Conservation (phyloP, 352 stramenopile genomes). For the Phytophthora palmivora region DNA sequence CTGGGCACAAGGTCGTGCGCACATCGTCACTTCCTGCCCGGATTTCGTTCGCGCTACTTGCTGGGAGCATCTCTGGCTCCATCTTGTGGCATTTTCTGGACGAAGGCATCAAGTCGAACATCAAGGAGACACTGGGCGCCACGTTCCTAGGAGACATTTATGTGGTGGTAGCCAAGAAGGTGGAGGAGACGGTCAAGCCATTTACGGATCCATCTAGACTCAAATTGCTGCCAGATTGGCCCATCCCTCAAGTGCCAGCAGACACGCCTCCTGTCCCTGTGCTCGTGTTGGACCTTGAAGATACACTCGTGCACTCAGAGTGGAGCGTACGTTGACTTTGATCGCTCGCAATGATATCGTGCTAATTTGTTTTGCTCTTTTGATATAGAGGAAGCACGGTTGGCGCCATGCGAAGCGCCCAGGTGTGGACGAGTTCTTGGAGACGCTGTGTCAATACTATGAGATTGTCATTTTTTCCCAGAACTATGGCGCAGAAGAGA, state of each 20-base stretch:
- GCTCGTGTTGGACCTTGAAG: slow-evolving; percentile 87
- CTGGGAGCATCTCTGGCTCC: slow-evolving; percentile 66
- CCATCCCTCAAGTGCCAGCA: slow-evolving; percentile 79
- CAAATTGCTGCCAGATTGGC: slow-evolving; percentile 89
- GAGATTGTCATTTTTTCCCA: slow-evolving; percentile 91
- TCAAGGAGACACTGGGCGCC: slow-evolving; percentile 52
- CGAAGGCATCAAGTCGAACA: slow-evolving; percentile 52
- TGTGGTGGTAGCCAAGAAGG: slow-evolving; percentile 56
- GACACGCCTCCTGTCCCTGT: slow-evolving; percentile 81
- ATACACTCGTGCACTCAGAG: slow-evolving; percentile 89
- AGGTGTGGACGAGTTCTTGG: slow-evolving; percentile 87
- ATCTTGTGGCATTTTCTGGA: slow-evolving; percentile 81
- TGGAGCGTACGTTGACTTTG: slow-evolving; percentile 77
- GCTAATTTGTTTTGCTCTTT: slow-evolving; percentile 6
- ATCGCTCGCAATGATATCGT: slow-evolving; percentile 7
- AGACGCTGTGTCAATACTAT: slow-evolving; percentile 87
- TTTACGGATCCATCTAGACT: slow-evolving; percentile 84
- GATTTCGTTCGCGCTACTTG: slow-evolving; percentile 73
- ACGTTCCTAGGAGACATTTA: slow-evolving; percentile 79
- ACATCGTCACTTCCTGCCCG: slow-evolving; percentile 78
- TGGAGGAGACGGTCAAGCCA: slow-evolving; percentile 74
- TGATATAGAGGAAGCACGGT: slow-evolving; percentile 78
- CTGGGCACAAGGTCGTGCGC: slow-evolving; percentile 58
- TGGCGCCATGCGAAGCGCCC: slow-evolving; percentile 90
- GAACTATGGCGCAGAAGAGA: slow-evolving; percentile 84